Conservation (phyloP, 306 rosid genomes). For the Castanea mollissima region DNA sequence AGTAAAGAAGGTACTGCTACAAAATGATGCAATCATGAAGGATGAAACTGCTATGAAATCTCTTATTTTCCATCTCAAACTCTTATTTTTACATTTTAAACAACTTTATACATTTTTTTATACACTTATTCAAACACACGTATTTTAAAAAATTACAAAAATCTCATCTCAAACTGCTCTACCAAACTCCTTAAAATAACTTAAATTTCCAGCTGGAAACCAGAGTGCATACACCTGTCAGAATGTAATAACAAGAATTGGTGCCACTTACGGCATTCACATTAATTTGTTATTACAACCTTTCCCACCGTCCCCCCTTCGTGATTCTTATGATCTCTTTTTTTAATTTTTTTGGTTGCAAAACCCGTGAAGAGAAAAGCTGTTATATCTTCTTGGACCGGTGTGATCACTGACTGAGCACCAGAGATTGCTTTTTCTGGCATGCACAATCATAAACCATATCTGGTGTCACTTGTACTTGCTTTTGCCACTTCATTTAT, state of each 20-base stretch:
- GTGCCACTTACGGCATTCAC: background rate
- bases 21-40: too few species aligned
- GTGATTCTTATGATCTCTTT: conserved; percentile 5
- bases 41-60: too few species aligned
- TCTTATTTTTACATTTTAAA: too few species aligned
- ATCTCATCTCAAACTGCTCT: too few species aligned
- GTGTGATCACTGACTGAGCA: background rate
- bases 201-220: background rate
- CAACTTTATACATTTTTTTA: too few species aligned
- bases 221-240: background rate
- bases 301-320: background rate
- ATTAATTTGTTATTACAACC: conserved; percentile 10
- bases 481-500: background rate
- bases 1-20: too few species aligned
- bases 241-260: background rate
- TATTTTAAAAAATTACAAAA: too few species aligned
- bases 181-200: too few species aligned
- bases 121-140: too few species aligned
- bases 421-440: background rate
- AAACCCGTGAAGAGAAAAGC: conserved; percentile 21
- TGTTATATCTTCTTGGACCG: too few species aligned
- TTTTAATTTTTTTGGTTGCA: background rate
- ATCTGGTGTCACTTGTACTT: conserved; percentile 7
- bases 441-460: conserved; percentile 13
- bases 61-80: too few species aligned